These are phyloP conservation scores for Candida gorgasii DNA, from an alignment of 805 yeast species.

Conservation along the genomic window DNA sequence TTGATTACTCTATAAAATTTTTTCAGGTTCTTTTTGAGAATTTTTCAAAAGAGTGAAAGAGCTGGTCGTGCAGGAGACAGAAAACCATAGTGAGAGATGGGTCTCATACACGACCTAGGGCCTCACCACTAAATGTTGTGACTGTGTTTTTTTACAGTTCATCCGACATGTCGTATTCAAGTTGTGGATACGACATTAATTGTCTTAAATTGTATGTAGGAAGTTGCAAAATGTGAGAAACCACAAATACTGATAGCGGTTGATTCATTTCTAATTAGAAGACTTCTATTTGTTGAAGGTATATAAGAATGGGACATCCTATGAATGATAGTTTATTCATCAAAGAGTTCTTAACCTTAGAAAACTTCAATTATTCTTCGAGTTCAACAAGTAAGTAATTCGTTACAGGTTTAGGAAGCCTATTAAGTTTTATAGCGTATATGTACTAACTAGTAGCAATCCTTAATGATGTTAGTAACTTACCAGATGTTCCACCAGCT, in stretches of 20 bases:
- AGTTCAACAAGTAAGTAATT: slow-evolving; percentile 1
- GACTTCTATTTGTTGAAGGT: too few species aligned
- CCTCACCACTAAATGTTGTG: background rate
- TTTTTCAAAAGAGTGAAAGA: slow-evolving; percentile 1
- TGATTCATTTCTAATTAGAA: background rate
- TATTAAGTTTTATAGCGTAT: too few species aligned
- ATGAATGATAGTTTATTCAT: background rate
- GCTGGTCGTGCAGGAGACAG: slow-evolving; percentile 2
- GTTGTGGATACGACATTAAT: background rate
- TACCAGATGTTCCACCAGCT: slow-evolving; percentile 4
- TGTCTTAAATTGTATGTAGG: slow-evolving; percentile 2
- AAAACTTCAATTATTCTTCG: background rate
- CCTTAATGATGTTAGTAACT: background rate
- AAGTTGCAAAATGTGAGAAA: slow-evolving; percentile 3
- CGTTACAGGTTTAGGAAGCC: too few species aligned
- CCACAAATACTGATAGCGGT: slow-evolving; percentile 6
- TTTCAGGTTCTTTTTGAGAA: slow-evolving; percentile 4
- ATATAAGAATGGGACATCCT: background rate
- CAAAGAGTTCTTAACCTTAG: slow-evolving; percentile 1
- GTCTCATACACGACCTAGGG: background rate
- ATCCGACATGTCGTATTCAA: too few species aligned
- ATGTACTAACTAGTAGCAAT: slow-evolving; percentile 4
- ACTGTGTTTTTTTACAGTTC: background rate
- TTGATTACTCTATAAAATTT: slow-evolving; percentile 9
- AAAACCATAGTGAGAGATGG: background rate